A percentile compares a stretch with the other conserved stretches of the same genome.
These are phyloP conservation scores for Pulveroboletus sp. DNA, from an alignment of 768 basidiomycete genomes.

Conservation along the genomic window DNA sequence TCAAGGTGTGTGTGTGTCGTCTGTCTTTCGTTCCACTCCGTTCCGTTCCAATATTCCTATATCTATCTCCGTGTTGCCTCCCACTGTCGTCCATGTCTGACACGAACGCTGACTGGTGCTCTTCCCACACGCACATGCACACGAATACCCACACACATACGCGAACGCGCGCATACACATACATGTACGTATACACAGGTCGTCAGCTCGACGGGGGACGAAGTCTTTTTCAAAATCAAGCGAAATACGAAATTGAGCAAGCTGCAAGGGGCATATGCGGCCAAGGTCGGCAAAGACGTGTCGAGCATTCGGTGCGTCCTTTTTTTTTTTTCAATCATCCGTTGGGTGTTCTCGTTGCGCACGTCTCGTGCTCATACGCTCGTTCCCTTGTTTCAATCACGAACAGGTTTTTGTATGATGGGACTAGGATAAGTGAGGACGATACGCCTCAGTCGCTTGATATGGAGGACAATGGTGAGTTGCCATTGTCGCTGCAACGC, in stretches of 20 bases:
- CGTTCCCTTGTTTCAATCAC: too few species aligned
- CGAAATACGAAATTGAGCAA: conserved; percentile 88
- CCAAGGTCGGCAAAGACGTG: conserved; percentile 89
- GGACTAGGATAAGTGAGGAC: conserved; percentile 76
- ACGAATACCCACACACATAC: too few species aligned
- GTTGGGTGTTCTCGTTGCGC: too few species aligned
- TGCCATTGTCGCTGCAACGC: background rate
- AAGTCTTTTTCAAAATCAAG: conserved; percentile 98
- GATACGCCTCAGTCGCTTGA: conserved; percentile 82
- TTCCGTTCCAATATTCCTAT: too few species aligned
- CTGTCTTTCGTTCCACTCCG: conserved; percentile 6
- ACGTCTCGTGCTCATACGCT: background rate
- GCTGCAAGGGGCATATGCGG: conserved; percentile 88
- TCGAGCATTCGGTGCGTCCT: conserved; percentile 71
- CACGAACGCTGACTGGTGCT: background rate
- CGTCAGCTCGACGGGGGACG: conserved; percentile 69
- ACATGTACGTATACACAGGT: conserved; percentile 42
- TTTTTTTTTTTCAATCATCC: background rate
- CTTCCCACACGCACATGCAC: background rate
- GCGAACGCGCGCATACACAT: background rate
- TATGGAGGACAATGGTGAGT: conserved; percentile 84
- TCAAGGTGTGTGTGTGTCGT: conserved; percentile 58
- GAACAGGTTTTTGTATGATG: conserved; percentile 86
- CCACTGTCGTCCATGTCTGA: background rate
- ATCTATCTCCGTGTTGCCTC: background rate